Percentiles rank a stretch among this genome's conserved stretches.
These are phyloP conservation scores for Oidium heveae DNA, from an alignment of 2,329 filamentous ascomycete genomes.

Conservation along the genomic window DNA sequence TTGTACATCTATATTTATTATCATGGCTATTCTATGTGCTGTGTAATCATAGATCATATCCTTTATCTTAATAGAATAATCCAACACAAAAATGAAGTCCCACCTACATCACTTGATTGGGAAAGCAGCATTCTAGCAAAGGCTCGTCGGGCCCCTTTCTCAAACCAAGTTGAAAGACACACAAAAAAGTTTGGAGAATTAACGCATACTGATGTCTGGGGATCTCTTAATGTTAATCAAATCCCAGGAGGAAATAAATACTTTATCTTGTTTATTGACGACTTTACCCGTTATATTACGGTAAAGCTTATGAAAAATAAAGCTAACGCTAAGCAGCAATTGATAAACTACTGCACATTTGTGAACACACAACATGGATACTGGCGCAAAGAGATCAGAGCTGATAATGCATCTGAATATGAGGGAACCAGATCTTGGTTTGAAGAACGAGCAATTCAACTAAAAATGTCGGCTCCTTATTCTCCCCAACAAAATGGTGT, in stretches of 20 bases:
- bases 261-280: background rate
- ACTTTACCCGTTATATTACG: background rate
- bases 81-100: background rate
- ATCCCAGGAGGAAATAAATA: background rate
- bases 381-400: background rate
- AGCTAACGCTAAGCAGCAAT: background rate
- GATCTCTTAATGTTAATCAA: background rate
- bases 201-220: background rate
- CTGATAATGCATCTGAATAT: background rate
- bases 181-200: background rate
- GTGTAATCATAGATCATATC: too few species aligned
- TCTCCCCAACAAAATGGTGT: slow-evolving; percentile 1
- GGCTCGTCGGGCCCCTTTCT: background rate
- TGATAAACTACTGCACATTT: background rate
- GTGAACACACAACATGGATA: background rate
- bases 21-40: too few species aligned
- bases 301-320: slow-evolving; percentile 1
- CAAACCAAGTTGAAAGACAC: background rate
- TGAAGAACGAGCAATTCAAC: background rate
- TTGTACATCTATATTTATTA: too few species aligned
- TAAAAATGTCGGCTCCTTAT: background rate
- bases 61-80: too few species aligned
- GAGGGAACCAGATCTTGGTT: background rate
- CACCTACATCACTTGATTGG: background rate
- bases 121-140: background rate